phyloP scores from a whole-genome alignment of 2,329 filamentous ascomycete species.

The Fusarium poae region DNA sequence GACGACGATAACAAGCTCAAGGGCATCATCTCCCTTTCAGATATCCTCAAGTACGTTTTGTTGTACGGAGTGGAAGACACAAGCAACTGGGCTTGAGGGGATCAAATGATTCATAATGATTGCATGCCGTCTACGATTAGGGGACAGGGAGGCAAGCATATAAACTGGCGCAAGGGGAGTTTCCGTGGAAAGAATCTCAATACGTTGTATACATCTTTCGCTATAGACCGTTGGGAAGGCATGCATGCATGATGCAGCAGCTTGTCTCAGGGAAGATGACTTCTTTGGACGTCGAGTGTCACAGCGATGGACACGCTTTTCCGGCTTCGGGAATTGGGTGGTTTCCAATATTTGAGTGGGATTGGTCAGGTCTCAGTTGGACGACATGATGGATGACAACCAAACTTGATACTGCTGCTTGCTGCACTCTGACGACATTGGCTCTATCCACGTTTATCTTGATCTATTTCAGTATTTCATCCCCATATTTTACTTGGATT shows the following conservation, averaged over 20 bases:
- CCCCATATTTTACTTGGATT: slow-evolving; percentile 8
- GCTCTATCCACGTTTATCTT: slow-evolving; percentile 6
- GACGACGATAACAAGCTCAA: slow-evolving; percentile 89
- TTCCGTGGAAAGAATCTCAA: slow-evolving; percentile 43
- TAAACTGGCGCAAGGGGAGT: slow-evolving; percentile 46
- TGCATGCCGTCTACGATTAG: slow-evolving; percentile 42
- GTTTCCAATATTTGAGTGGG: slow-evolving; percentile 15
- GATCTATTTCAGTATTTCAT: slow-evolving; percentile 23
- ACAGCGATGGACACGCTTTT: slow-evolving; percentile 30
- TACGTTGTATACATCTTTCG: slow-evolving; percentile 42
- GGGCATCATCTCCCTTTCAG: slow-evolving; percentile 92
- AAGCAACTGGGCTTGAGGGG: slow-evolving; percentile 40
- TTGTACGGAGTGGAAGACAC: slow-evolving; percentile 78
- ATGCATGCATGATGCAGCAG: slow-evolving; percentile 18
- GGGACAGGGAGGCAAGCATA: slow-evolving; percentile 41
- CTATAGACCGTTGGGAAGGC: slow-evolving; percentile 39
- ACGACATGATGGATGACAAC: slow-evolving; percentile 20
- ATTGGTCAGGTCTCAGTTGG: slow-evolving; percentile 40
- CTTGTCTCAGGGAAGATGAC: slow-evolving; percentile 30
- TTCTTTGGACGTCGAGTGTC: slow-evolving; percentile 27
- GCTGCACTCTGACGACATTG: slow-evolving; percentile 40
- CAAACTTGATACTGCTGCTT: slow-evolving; percentile 30
- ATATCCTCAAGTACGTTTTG: slow-evolving; percentile 95
- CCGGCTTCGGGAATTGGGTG: slow-evolving; percentile 35
- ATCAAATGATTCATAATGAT: slow-evolving; percentile 40